A percentile compares a stretch with the other conserved stretches of the same genome.
Conservation (phyloP, 116 monocot species). For the Zostera marina region DNA sequence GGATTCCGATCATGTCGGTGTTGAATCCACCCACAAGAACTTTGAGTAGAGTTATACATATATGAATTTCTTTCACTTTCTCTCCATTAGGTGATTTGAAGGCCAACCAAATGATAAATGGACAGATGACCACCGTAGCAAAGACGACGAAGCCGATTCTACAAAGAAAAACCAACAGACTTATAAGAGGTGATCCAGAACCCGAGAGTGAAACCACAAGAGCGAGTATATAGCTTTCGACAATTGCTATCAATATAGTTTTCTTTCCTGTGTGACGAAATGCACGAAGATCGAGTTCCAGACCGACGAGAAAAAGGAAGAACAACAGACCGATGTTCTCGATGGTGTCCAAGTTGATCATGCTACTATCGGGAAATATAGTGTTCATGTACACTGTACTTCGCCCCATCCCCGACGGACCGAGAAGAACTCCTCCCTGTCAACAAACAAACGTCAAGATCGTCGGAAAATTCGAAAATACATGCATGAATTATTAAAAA, state of each 20-base stretch:
- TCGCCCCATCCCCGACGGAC: constrained; percentile 26
- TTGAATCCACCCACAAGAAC: constrained; percentile 26
- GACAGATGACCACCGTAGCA: constrained; percentile 8
- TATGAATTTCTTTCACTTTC: constrained; percentile 29
- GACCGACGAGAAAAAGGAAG: constrained; percentile 39
- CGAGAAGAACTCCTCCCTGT: constrained; percentile 34
- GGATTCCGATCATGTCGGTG: constrained; percentile 42
- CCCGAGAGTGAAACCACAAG: constrained; percentile 42
- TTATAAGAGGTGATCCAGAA: constrained; percentile 11
- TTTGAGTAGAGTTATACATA: constrained; percentile 17
- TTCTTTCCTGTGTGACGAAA: constrained; percentile 24
- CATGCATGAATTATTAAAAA: background rate
- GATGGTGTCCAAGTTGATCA: constrained; percentile 31
- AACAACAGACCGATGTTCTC: constrained; percentile 36
- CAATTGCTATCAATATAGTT: constrained; percentile 21
- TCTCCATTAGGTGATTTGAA: constrained; percentile 22
- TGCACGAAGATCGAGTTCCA: constrained; percentile 29
- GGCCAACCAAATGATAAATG: constrained; percentile 27
- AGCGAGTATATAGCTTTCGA: constrained; percentile 32
- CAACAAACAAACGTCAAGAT: no score
- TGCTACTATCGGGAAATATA: constrained; percentile 23
- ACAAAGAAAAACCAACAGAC: constrained; percentile 15
- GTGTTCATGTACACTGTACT: constrained; percentile 8
- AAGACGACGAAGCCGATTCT: constrained; percentile 11
- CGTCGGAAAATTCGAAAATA: background rate